Evolutionary conservation across 306 rosid species (phyloP).

Genomic region (Lathyrus sativus): DNA sequence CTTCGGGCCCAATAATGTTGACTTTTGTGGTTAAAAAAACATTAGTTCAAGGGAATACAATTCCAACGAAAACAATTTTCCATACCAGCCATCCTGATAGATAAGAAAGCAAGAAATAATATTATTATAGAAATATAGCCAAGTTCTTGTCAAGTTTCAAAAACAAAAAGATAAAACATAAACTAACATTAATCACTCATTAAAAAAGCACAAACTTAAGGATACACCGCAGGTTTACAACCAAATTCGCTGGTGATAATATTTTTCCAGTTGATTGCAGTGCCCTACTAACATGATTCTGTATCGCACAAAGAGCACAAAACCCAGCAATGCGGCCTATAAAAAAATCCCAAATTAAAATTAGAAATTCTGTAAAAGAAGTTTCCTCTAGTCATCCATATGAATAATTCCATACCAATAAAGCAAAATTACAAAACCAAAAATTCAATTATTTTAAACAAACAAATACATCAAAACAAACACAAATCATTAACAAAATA

Average conservation of each 20-base stretch:
- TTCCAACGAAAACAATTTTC: neutral
- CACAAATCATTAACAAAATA: neutral
- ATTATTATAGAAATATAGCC: neutral
- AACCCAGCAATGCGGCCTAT: constrained; percentile 87
- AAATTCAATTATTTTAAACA: neutral
- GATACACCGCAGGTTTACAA: constrained; percentile 84
- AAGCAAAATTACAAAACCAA: neutral
- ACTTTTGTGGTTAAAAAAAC: neutral
- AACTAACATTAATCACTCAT: neutral
- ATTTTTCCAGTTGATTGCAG: constrained; percentile 79
- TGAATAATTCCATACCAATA: neutral
- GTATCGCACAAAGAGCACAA: constrained; percentile 97
- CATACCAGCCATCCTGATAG: neutral
- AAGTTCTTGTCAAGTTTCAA: neutral
- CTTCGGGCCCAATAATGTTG: too few relatives aligned
- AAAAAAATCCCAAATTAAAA: constrained; percentile 23
- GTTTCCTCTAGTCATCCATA: neutral
- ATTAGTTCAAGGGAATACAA: neutral
- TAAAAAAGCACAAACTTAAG: constrained; percentile 40
- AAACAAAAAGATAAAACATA: neutral
- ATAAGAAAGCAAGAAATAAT: neutral
- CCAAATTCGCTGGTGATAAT: constrained; percentile 76
- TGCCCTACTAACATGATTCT: constrained; percentile 91
- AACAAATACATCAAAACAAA: neutral
- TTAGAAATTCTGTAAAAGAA: constrained; percentile 31